Percentiles rank a stretch among this genome's conserved stretches.
These are phyloP conservation scores for Mycena filopes DNA, from an alignment of 768 basidiomycete genomes.

Conservation along the genomic window DNA sequence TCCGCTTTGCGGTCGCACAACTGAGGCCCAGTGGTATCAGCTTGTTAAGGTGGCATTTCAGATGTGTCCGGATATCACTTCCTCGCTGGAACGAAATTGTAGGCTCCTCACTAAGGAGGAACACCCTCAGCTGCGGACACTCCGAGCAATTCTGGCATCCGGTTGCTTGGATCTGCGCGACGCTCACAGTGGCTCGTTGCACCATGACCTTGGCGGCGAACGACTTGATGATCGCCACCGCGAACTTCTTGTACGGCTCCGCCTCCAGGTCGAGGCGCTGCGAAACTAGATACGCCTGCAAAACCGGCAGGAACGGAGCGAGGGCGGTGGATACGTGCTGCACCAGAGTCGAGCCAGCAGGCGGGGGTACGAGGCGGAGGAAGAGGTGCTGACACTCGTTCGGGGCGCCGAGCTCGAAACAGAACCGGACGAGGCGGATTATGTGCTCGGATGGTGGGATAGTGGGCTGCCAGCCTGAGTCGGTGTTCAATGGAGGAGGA, in stretches of 20 bases:
- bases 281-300: slow-evolving; percentile 3
- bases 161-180: not conserved
- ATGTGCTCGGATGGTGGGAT: not conserved
- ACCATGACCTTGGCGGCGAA: slow-evolving; percentile 25
- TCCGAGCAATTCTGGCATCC: not conserved
- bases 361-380: not conserved
- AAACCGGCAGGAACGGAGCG: slow-evolving; percentile 20
- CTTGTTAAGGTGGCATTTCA: not conserved
- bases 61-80: not conserved
- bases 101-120: not conserved
- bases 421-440: slow-evolving; percentile 23
- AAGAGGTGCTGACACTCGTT: slow-evolving; percentile 8
- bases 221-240: slow-evolving; percentile 5
- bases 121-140: not conserved
- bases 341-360: not conserved
- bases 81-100: not conserved
- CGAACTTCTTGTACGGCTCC: slow-evolving; percentile 22
- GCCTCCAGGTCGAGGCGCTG: not conserved
- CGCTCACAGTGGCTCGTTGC: too few relatives aligned
- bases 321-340: slow-evolving; percentile 15
- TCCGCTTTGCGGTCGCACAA: not conserved
- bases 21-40: not conserved
- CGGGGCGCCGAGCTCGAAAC: slow-evolving; percentile 19
- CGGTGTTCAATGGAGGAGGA: too few relatives aligned
- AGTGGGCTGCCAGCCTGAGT: too few relatives aligned